Evolutionary conservation across 2,329 filamentous ascomycete genomes (phyloP), one percentile per base, ranked within the genome.

Genomic region (Phaeosphaeriaceae sp.): DNA sequence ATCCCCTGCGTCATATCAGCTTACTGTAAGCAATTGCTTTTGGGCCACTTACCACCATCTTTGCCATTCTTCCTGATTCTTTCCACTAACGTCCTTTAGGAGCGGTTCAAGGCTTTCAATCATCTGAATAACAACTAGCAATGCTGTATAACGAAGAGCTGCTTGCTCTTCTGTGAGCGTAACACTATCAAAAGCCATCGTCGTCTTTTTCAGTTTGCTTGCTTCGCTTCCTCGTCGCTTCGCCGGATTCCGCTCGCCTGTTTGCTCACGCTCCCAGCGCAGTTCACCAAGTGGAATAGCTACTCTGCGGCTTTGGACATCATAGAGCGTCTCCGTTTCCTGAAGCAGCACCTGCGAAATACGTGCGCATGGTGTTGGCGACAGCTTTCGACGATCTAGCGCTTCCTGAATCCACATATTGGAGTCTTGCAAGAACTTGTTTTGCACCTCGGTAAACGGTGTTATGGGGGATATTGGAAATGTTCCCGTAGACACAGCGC

Each of bases 51-150:
- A 46, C 43, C 89, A 85, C 92, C 92, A 97, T 34, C 85, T 80
- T 71, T 95, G 89, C 92, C 92, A 97, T 75, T 97, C 92, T 61
- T 96, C 91, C 67, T 89, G 85, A 64, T 88, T 90, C 79, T 96
- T 96, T 12, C 88, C 89, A 66, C 89, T 95, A 37, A 86, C 85
- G 64, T 96, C 89, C 61, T 89, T 84, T 60, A 97, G 77, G 50
- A 94, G 76, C 4, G 90, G 90, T 73, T 97, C 92, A 63, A 97
- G 77, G 55, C 87, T 88, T 69, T 94, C 90, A 45, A 96, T 90
- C 80, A 91, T 83, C 68, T 92, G 88, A 43, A 95, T 84, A 5
- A 92, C 85, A 2, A 88, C 91, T 67, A 89, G 76, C 47, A 96
- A 80, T n/a, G 92, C 91, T 9, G 90, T 93, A 63, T 86, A 82